Evolutionary conservation across 2,329 filamentous ascomycete species (phyloP).

Genomic region (Fusarium liriodendri): DNA sequence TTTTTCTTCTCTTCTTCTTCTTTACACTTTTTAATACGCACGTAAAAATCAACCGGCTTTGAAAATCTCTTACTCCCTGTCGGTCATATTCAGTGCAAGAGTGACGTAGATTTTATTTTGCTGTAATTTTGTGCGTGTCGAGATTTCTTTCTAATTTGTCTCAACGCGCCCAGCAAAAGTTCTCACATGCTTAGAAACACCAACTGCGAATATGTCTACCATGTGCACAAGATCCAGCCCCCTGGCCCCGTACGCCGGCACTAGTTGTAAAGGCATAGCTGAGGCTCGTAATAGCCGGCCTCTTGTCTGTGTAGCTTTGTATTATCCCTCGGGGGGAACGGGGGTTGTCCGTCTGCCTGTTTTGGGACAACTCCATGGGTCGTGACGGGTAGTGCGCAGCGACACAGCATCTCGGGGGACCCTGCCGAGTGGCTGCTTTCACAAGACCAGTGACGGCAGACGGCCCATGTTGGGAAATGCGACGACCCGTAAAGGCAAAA

Average conservation of each 20-base stretch:
- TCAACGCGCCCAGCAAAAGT: conserved; percentile 42
- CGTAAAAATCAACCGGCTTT: conserved; percentile 71
- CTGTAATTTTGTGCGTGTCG: conserved; percentile 28
- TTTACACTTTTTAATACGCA: conserved; percentile 59
- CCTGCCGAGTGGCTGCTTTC: conserved; percentile 12
- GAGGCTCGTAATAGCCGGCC: conserved; percentile 1
- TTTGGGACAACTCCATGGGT: neutral
- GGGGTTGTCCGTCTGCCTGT: neutral
- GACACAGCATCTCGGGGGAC: conserved; percentile 3
- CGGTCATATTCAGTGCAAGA: conserved; percentile 74
- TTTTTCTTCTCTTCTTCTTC: conserved; percentile 41
- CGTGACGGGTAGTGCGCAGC: neutral
- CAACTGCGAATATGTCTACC: neutral
- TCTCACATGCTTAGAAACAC: conserved; percentile 43
- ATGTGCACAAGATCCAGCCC: conserved; percentile 16
- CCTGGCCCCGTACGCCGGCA: neutral
- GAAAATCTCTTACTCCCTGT: conserved; percentile 62
- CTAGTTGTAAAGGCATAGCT: neutral
- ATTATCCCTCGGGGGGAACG: neutral
- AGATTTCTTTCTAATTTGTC: conserved; percentile 37
- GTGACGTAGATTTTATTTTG: conserved; percentile 49
- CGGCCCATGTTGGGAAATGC: conserved; percentile 14
- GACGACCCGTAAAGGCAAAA: conserved; percentile 11
- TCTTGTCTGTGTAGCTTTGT: conserved; percentile 3
- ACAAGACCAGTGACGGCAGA: neutral